Base-by-base conservation (phyloP, 2,329 filamentous ascomycete species). In the Nannizziopsis arthrosporioides region DNA sequence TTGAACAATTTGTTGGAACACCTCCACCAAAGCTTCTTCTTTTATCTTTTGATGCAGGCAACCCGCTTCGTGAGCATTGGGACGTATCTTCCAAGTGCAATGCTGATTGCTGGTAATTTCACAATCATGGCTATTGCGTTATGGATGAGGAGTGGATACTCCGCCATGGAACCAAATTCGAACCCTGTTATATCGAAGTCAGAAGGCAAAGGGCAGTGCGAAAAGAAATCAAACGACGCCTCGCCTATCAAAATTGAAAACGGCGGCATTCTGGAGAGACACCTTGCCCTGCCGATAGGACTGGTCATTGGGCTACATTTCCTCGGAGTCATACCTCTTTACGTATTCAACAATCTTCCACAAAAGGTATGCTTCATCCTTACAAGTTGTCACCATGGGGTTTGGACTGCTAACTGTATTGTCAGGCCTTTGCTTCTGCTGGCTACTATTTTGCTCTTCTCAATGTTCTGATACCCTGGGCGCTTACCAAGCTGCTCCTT, bases 1-100 rank as follows among this genome's bases (percentile, higher is more conserved):
- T 71, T 98, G 66, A 98, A 98, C 70, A 98, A 98, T 61, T 70
- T 98, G 50, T 76, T 98, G 30, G 92, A 98, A 68, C 89, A 98
- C 63, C 74, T 98, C 52, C 92, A 98, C 63, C 92, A 98, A 69
- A 95, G 89, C 64, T 98, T 98, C 73, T 98, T 98, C 76, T 96
- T 98, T 69, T 98, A 98, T 64, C 73, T 98, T 44, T 75, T 98
- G 39, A 88, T 96, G 79, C 83, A 93, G 56, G 78, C 82, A 27
- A 85, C 92, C 59, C 81, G 89, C 9, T 98, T 98, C 62, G 92
- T 96, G 57, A 96, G 89, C 67, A 98, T 98, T 54, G 92, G 92
- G 12, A 98, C 90, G 1, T 98, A 98, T 61, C 75, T 98, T 2
- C 92, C 92, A 0, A 93, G 87, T 57, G 92, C 92, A n/a, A 98